Percentiles rank a stretch among this genome's conserved stretches.
These are phyloP conservation scores for Turritis glabra DNA, from an alignment of 345 rosid species.

Conservation along the genomic window DNA sequence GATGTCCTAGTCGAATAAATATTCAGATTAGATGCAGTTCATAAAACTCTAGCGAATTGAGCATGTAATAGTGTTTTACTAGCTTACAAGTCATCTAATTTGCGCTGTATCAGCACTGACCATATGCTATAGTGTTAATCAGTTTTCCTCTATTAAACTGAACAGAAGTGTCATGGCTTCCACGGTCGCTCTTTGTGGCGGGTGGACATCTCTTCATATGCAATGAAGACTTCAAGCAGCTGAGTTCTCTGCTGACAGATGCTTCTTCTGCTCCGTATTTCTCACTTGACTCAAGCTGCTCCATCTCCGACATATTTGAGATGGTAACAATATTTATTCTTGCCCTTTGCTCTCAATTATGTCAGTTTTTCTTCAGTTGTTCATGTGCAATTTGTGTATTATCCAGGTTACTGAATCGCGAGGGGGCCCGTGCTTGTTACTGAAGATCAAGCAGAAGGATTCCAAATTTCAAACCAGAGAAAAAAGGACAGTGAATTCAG, in stretches of 20 bases:
- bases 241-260: conserved; percentile 47
- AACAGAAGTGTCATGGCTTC: conserved; percentile 69
- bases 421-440: conserved; percentile 45
- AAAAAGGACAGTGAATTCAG: conserved; percentile 25
- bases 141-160: conserved; percentile 22
- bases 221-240: conserved; percentile 70
- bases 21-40: neutral
- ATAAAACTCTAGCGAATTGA: neutral
- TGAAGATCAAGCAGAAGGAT: conserved; percentile 42
- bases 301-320: conserved; percentile 59
- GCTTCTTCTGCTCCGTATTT: conserved; percentile 61
- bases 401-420: conserved; percentile 57
- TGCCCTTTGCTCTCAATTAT: neutral
- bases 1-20: neutral
- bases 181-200: conserved; percentile 74
- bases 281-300: conserved; percentile 63
- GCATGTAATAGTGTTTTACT: neutral
- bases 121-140: neutral
- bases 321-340: conserved; percentile 53
- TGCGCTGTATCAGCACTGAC: neutral
- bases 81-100: neutral
- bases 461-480: conserved; percentile 41
- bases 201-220: conserved; percentile 67
- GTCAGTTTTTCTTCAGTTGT: neutral
- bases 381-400: conserved; percentile 2